Base-by-base conservation (phyloP, 2,329 filamentous ascomycete species). In the Lasiodiplodia sp. region DNA sequence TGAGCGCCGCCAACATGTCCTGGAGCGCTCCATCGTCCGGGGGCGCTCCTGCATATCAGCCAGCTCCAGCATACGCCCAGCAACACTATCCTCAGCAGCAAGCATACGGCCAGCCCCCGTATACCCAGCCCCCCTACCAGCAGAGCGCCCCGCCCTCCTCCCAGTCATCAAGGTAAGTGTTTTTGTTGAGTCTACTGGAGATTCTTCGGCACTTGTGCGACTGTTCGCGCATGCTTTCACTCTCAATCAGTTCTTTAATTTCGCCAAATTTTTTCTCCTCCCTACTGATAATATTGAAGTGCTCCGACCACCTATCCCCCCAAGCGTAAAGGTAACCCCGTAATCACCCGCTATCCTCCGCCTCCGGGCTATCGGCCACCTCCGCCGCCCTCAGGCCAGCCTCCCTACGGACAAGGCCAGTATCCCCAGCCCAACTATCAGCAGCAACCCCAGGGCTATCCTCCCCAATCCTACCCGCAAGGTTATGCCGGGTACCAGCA, bases 291-390 rank as follows among this genome's bases (percentile, higher is more conserved):
- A 51, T 21, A 37, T 47, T 69, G 51, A 70, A 70, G 52, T 53
- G 40, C 40, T 60, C 49, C 38, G 65, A 23, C 65, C 75, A 75
- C 18, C 73, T 76, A 77, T 18, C 75, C 79, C 18, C 70, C 74
- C 2, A 85, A 85, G 73, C 82, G 80, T 68, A 84, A 83, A 70
- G 78, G 81, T 23, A 83, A 83, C 69, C 81, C 82, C 7, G 78
- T 85, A 71, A 84, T 85, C 70, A 85, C 83, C 8, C 77, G 81
- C 38, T 85, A 85, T 75, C 81, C 83, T 60, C 83, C 82, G 52
- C 83, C 83, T 37, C 82, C 82, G n/a, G 82, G 82, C 16, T 84
- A 84, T 70, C 78, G 75, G 62, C 75, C 77, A 47, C 77, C 77
- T 38, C 70, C 65, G 55, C 65, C 69, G 18, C 68, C 71, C 23